Evolutionary conservation across 208 protist genomes (phyloP).

Genomic region (Zelonia costaricensis): DNA sequence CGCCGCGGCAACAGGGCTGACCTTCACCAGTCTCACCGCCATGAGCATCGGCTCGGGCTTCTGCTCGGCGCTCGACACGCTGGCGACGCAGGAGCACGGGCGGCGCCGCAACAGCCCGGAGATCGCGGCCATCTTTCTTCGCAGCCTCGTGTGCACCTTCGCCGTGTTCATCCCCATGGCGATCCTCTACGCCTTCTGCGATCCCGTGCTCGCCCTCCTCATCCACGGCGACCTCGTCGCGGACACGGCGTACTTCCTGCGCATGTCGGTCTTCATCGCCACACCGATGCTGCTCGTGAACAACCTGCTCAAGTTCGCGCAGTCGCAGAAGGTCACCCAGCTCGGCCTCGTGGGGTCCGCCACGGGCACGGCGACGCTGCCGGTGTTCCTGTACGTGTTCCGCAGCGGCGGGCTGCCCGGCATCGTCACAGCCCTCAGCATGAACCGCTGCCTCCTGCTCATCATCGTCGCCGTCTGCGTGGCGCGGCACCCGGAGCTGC

Average conservation of each 20-base stretch:
- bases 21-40: constrained; percentile 39
- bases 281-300: constrained; percentile 39
- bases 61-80: constrained; percentile 30
- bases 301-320: constrained; percentile 38
- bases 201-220: constrained; percentile 23
- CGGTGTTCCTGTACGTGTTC: constrained; percentile 27
- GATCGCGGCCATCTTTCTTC: constrained; percentile 26
- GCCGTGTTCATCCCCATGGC: constrained; percentile 34
- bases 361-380: constrained; percentile 14
- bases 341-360: constrained; percentile 26
- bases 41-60: constrained; percentile 38
- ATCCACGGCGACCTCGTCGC: constrained; percentile 34
- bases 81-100: constrained; percentile 41
- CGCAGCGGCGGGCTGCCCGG: constrained; percentile 10
- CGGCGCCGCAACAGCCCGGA: constrained; percentile 31
- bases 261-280: constrained; percentile 36
- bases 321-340: constrained; percentile 37
- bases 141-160: constrained; percentile 32
- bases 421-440: constrained; percentile 27
- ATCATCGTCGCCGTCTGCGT: not conserved
- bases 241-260: constrained; percentile 32
- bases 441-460: constrained; percentile 26
- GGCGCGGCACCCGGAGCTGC: constrained; percentile 15
- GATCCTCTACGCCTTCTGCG: constrained; percentile 37
- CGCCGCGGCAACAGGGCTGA: constrained; percentile 26